Evolutionary conservation across 345 rosid species (phyloP).

Genomic region (Citropsis articulata): DNA sequence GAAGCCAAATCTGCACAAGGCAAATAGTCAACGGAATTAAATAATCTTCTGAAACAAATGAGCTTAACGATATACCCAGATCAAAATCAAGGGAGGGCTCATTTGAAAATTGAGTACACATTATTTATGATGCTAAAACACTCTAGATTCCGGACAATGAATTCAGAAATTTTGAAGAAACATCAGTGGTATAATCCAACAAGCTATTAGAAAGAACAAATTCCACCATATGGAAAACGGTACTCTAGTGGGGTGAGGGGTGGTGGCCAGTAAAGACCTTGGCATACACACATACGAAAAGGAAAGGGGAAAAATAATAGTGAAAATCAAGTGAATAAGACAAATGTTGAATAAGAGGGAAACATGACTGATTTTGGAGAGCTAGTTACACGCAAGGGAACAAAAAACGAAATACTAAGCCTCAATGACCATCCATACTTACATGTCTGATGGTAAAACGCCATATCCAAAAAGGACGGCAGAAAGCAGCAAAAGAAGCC

Average conservation of each 20-base stretch:
- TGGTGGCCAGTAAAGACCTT: neutral
- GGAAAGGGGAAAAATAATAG: neutral
- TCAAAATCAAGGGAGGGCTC: neutral
- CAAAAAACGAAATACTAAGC: neutral
- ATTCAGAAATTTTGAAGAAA: neutral
- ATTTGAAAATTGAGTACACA: neutral
- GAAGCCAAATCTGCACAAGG: constrained; percentile 52
- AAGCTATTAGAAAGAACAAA: neutral
- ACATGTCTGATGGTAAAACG: constrained; percentile 56
- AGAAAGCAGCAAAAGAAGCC: constrained; percentile 53
- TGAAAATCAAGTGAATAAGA: neutral
- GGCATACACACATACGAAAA: neutral
- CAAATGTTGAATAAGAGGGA: neutral
- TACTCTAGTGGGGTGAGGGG: neutral
- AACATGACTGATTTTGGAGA: neutral
- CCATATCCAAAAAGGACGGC: constrained; percentile 52
- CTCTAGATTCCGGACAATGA: neutral
- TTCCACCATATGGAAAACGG: neutral
- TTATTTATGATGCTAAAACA: neutral
- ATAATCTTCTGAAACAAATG: neutral
- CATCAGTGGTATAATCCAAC: neutral
- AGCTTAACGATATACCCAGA: neutral
- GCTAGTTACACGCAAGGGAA: neutral
- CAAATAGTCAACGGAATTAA: constrained; percentile 8
- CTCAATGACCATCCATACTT: constrained; percentile 30